These are phyloP conservation scores for Phytophthora macrochlamydospora DNA, from an alignment of 352 stramenopile species.

Conservation along the genomic window DNA sequence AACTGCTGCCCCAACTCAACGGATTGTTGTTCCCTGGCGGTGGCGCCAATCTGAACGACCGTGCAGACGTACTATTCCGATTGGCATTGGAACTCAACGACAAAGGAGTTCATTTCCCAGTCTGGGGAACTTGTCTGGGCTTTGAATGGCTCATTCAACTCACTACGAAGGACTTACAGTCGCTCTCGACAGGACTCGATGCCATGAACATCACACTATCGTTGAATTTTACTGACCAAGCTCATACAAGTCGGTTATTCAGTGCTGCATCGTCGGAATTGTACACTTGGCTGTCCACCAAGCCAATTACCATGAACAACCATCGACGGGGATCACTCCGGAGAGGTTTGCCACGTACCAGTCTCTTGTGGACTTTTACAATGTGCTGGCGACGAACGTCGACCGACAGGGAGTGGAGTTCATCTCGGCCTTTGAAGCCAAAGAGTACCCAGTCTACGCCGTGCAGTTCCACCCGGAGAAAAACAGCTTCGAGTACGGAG, in stretches of 20 bases:
- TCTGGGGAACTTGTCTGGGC: constrained; percentile 82
- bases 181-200: constrained; percentile 61
- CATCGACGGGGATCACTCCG: constrained; percentile 66
- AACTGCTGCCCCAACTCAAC: constrained; percentile 68
- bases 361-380: constrained; percentile 65
- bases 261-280: constrained; percentile 35
- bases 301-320: constrained; percentile 81
- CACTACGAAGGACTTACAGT: constrained; percentile 47
- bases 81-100: constrained; percentile 72
- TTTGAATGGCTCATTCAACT: constrained; percentile 85
- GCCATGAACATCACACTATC: constrained; percentile 86
- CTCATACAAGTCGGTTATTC: constrained; percentile 62
- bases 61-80: constrained; percentile 58
- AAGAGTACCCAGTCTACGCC: constrained; percentile 85
- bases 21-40: constrained; percentile 73
- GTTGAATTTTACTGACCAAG: constrained; percentile 67
- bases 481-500: constrained; percentile 89
- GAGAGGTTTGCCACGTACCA: constrained; percentile 50
- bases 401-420: constrained; percentile 79
- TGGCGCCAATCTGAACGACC: constrained; percentile 59
- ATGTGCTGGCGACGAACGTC: constrained; percentile 61
- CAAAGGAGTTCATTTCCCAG: constrained; percentile 65
- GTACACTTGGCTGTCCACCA: constrained; percentile 55
- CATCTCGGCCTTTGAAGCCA: constrained; percentile 88
- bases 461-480: constrained; percentile 95